These are phyloP conservation scores for Pyrenophora seminiperda DNA, from an alignment of 2,329 filamentous ascomycete genomes.

Conservation along the genomic window DNA sequence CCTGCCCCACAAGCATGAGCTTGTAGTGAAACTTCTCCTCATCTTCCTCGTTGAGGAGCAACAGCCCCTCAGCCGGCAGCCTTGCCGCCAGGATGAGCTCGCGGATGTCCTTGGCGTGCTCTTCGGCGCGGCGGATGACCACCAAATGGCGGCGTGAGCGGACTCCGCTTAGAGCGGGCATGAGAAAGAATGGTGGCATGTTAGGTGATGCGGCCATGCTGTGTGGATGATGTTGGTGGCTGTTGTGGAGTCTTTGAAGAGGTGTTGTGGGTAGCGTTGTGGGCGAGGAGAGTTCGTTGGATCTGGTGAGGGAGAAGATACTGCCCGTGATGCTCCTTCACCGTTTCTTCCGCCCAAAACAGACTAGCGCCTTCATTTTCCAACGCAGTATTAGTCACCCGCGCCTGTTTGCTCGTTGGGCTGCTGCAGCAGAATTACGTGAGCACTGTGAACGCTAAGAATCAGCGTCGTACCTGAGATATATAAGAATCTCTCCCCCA, in stretches of 20 bases:
- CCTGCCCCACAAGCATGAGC: too few species aligned
- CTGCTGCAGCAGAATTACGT: too few species aligned
- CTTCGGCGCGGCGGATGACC: slow-evolving; percentile 2
- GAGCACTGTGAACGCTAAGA: too few species aligned
- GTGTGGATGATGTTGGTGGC: not conserved
- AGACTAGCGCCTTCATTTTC: not conserved
- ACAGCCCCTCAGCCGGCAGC: too few species aligned
- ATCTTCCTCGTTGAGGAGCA: too few species aligned
- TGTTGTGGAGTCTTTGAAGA: not conserved
- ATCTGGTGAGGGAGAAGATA: not conserved
- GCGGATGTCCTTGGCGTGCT: too few species aligned
- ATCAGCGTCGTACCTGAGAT: too few species aligned
- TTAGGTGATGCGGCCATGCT: not conserved
- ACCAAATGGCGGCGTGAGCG: slow-evolving; percentile 8
- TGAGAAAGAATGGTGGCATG: not conserved
- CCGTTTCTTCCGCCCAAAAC: not conserved
- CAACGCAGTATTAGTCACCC: not conserved
- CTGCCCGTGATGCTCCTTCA: not conserved
- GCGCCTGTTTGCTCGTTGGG: too few species aligned
- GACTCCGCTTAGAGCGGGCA: not conserved
- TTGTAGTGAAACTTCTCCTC: too few species aligned
- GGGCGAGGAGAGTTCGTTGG: not conserved
- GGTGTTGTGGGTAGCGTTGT: not conserved
- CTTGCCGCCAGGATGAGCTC: too few species aligned
- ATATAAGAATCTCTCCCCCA: too few species aligned